Evolutionary conservation across 805 yeast species (phyloP).

Genomic region (Torulaspora delbrueckii): DNA sequence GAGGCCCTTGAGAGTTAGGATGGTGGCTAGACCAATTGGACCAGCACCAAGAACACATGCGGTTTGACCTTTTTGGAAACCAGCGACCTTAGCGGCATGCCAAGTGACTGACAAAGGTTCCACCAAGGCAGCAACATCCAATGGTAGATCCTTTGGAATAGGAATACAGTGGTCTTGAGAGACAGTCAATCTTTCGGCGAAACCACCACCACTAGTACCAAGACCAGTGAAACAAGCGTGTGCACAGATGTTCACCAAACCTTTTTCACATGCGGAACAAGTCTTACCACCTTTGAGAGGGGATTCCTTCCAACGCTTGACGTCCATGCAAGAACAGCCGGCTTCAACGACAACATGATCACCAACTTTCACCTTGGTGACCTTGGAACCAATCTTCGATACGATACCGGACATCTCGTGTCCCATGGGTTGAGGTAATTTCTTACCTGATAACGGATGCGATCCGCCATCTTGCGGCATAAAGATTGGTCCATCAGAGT

Average conservation of each 20-base stretch:
- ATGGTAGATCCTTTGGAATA: constrained; percentile 42
- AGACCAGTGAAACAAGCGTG: constrained; percentile 48
- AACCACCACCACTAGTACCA: constrained; percentile 54
- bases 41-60: constrained; percentile 58
- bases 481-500: constrained; percentile 53
- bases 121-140: constrained; percentile 52
- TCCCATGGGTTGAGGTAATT: constrained; percentile 46
- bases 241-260: constrained; percentile 50
- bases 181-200: constrained; percentile 46
- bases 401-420: constrained; percentile 51
- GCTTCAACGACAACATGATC: constrained; percentile 62
- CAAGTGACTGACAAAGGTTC: constrained; percentile 54
- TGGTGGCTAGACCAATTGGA: constrained; percentile 56
- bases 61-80: constrained; percentile 41
- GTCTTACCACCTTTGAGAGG: constrained; percentile 14
- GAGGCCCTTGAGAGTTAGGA: constrained; percentile 49
- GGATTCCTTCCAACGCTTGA: constrained; percentile 35
- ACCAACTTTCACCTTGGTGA: constrained; percentile 44
- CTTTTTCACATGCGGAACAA: constrained; percentile 47
- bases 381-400: constrained; percentile 43
- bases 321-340: constrained; percentile 50
- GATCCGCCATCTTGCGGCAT: constrained; percentile 39
- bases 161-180: constrained; percentile 38
- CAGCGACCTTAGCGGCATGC: constrained; percentile 51
- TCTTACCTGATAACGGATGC: constrained; percentile 38